Evolutionary conservation across 805 yeast genomes (phyloP).

Genomic region (Candida sphagnicola): DNA sequence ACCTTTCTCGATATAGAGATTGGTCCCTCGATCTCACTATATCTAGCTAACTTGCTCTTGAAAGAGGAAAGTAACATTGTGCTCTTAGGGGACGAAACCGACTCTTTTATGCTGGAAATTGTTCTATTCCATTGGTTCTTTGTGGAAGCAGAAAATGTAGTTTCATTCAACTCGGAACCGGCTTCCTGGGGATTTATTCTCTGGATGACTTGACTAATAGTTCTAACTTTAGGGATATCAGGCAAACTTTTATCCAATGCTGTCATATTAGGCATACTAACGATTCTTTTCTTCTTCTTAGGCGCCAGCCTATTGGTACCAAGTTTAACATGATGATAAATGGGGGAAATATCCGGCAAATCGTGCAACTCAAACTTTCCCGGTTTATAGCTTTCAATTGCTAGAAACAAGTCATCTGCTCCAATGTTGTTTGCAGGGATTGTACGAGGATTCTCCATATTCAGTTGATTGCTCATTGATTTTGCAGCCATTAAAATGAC

Average conservation of each 20-base stretch:
- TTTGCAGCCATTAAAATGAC: too few relatives aligned
- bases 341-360: conserved; percentile 25
- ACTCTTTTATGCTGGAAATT: too few relatives aligned
- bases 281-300: conserved; percentile 11
- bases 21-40: background rate
- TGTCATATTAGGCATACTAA: conserved; percentile 17
- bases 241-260: background rate
- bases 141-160: too few relatives aligned
- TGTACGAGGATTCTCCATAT: conserved; percentile 14
- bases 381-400: conserved; percentile 25
- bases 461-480: background rate
- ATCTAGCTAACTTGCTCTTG: background rate
- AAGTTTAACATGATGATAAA: conserved; percentile 9
- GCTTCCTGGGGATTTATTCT: too few relatives aligned
- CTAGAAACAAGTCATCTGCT: conserved; percentile 23
- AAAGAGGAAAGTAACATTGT: too few relatives aligned
- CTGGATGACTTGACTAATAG: too few relatives aligned
- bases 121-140: too few relatives aligned
- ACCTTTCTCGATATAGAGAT: background rate
- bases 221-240: background rate
- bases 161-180: too few relatives aligned
- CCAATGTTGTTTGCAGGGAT: conserved; percentile 17
- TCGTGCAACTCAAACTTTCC: conserved; percentile 20
- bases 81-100: too few relatives aligned
- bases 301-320: conserved; percentile 5